Evolutionary conservation across 305 asterid species (phyloP).

Genomic region (Fraxinus ornus): DNA sequence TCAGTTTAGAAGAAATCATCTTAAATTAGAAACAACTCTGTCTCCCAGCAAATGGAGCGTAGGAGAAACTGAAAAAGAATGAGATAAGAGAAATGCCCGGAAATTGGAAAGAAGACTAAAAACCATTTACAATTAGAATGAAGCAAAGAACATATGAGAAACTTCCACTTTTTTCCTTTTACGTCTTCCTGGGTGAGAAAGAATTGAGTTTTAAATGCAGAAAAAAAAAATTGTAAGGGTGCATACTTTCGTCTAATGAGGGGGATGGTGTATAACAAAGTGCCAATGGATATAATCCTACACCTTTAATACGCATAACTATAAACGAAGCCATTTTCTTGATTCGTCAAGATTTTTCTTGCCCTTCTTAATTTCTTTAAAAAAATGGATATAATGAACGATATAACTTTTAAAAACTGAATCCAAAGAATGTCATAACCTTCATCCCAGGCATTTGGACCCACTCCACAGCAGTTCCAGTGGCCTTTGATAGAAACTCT

Average conservation of each 20-base stretch:
- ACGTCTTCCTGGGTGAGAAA: not conserved
- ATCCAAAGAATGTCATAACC: constrained; percentile 35
- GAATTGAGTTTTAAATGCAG: not conserved
- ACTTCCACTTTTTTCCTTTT: not conserved
- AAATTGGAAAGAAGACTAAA: not conserved
- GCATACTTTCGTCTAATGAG: not conserved
- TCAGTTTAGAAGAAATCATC: not conserved
- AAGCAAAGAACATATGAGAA: not conserved
- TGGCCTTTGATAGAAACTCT: constrained; percentile 99
- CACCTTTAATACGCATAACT: not conserved
- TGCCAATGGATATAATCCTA: not conserved
- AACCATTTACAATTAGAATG: not conserved
- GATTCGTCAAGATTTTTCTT: not conserved
- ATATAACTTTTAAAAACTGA: not conserved
- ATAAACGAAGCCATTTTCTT: not conserved
- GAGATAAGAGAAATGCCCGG: not conserved
- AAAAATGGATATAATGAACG: not conserved
- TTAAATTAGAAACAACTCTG: not conserved
- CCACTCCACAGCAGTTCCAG: constrained; percentile 99
- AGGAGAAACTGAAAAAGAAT: not conserved
- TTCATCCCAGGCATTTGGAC: constrained; percentile 99
- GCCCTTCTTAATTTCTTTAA: not conserved
- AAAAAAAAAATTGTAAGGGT: not conserved
- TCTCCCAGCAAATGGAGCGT: not conserved
- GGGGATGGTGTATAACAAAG: not conserved